Evolutionary conservation across 2,329 filamentous ascomycete species (phyloP), one percentile per base, ranked within the genome.

Genomic region (Diplodia mutila): DNA sequence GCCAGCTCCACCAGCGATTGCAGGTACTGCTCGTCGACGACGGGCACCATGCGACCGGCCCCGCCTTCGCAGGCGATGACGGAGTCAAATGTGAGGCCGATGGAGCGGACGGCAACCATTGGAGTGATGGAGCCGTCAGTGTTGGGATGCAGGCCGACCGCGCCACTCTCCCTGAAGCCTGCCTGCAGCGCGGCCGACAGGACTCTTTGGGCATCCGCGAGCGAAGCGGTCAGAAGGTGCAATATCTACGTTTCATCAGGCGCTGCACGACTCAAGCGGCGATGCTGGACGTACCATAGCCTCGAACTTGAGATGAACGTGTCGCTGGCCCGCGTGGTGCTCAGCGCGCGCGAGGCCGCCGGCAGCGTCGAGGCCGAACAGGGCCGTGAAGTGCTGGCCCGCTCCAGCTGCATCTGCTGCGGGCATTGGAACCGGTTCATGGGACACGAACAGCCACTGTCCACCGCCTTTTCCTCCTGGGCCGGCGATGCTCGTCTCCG

Each of bases 111-210:
- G 3, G 91, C 94, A 3, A 97, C 91, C 77, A 97, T 91, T 1
- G 93, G 93, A 54, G 83, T 88, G 23, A 81, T 76, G 14, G 79
- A 79, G 51, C 79, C 77, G 25, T 78, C 71, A 29, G 76, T 74
- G 6, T 72, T 70, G 12, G 76, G 67, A 5, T 79, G 78, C 55
- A 92, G 76, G 73, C 90, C 92, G 68, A 96, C 85, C 61, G 94
- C 90, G 21, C 94, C 94, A 68, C 91, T 95, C 80, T 98, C 94
- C 16, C 94, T 89, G 76, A 97, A 97, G 0, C 94, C 94, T 4
- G 93, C 90, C 72, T 89, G 87, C 11, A 94, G 83, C 1, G 91
- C 94, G 53, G 91, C 91, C 12, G 89, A 85, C 16, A 97, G 85
- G 21, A 96, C 84, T 9, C 86, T 83, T 71, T 97, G 91, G 4